Conservation (phyloP, 192 early-diverging fungal species). For the Lobosporangium transversale region DNA sequence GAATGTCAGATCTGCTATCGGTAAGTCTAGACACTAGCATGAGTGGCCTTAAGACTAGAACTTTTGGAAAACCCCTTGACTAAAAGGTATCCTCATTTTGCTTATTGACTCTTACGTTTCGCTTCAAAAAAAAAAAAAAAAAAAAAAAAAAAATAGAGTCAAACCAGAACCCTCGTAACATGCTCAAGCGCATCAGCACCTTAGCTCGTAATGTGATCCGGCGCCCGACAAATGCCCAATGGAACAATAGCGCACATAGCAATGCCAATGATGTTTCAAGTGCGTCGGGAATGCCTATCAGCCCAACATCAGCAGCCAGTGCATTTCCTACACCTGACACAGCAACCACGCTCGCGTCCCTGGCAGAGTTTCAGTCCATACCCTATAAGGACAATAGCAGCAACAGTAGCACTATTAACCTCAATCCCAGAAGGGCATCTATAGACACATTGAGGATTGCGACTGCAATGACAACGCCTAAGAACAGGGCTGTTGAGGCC, state of each 20-base stretch:
- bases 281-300: too few relatives aligned
- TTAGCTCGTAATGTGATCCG: slow-evolving; percentile 32
- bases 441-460: too few relatives aligned
- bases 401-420: too few relatives aligned
- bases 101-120: too few relatives aligned
- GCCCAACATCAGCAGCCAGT: too few relatives aligned
- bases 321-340: too few relatives aligned
- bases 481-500: neutral
- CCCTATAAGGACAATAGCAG: too few relatives aligned
- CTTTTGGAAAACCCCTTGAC: neutral
- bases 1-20: slow-evolving; percentile 14
- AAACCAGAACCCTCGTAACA: slow-evolving; percentile 34
- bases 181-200: slow-evolving; percentile 42
- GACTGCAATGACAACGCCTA: neutral
- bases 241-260: neutral
- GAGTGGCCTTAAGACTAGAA: neutral
- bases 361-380: too few relatives aligned
- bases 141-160: slow-evolving; percentile 11
- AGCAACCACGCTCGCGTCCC: too few relatives aligned
- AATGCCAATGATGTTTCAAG: neutral
- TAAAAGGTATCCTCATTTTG: neutral
- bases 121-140: too few relatives aligned
- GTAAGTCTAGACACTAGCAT: neutral
- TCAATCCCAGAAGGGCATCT: too few relatives aligned
- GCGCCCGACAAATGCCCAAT: slow-evolving; percentile 9